Percentiles rank a stretch among this genome's conserved stretches.
These are phyloP conservation scores for Gnetum montanum DNA, from an alignment of 75 land plant genomes.

Conservation along the genomic window DNA sequence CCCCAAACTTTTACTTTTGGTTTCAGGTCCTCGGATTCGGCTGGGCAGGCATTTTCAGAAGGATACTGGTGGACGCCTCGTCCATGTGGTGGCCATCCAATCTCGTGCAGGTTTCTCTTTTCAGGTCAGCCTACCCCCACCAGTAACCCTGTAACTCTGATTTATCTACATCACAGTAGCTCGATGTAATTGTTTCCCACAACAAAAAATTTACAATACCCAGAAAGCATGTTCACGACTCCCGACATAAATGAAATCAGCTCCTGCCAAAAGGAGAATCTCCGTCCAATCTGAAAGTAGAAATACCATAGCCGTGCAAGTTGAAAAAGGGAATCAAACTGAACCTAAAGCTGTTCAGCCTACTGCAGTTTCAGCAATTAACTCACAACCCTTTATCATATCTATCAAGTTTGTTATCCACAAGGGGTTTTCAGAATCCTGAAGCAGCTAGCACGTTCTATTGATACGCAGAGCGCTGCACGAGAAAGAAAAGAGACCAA, in stretches of 20 bases:
- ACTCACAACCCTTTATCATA: no score
- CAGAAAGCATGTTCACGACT: neutral
- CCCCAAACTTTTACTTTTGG: neutral
- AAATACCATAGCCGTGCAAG: neutral
- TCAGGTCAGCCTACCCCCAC: conserved; percentile 32
- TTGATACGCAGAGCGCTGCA: conserved; percentile 43
- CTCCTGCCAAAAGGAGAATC: neutral
- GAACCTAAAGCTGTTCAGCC: no score
- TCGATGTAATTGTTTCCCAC: neutral
- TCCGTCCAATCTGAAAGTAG: neutral
- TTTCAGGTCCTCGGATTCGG: conserved; percentile 79
- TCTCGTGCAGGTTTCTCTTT: conserved; percentile 69
- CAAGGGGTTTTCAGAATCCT: no score
- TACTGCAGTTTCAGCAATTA: no score
- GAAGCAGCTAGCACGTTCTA: no score
- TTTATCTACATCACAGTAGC: neutral
- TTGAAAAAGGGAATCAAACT: no score
- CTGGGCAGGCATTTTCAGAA: conserved; percentile 76
- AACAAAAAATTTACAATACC: neutral
- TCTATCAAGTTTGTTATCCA: no score
- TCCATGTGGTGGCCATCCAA: conserved; percentile 86
- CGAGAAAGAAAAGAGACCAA: conserved; percentile 41
- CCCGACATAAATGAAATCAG: neutral
- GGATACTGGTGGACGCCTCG: conserved; percentile 53
- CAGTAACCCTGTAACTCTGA: neutral